Conservation (phyloP, 2,329 filamentous ascomycete species). For the Beauveria caledonica region DNA sequence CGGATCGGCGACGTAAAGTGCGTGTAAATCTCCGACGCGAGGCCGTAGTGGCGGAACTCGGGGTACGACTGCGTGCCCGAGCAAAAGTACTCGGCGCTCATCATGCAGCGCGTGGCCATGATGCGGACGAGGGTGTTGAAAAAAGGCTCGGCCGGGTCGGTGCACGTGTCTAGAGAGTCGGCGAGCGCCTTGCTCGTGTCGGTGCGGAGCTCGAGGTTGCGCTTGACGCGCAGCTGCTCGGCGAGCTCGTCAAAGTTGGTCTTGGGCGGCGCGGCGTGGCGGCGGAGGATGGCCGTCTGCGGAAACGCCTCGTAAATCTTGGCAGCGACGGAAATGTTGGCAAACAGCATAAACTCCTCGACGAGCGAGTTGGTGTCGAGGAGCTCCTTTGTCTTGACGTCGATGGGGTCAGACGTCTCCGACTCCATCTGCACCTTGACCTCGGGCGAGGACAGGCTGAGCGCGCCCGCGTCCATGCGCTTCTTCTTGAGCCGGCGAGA, state of each 20-base stretch:
- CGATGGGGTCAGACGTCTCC: slow-evolving; percentile 90
- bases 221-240: slow-evolving; percentile 84
- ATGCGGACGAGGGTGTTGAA: slow-evolving; percentile 98
- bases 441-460: slow-evolving; percentile 96
- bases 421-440: slow-evolving; percentile 93
- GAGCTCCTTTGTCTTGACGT: slow-evolving; percentile 90
- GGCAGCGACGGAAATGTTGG: slow-evolving; percentile 87
- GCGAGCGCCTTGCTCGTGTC: slow-evolving; percentile 91
- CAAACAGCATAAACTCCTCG: slow-evolving; percentile 98
- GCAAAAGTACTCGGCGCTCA: slow-evolving; percentile 97
- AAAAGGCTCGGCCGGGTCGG: slow-evolving; percentile 75
- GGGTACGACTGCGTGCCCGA: slow-evolving; percentile 86
- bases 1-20: slow-evolving; percentile 98
- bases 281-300: slow-evolving; percentile 86
- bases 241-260: slow-evolving; percentile 93
- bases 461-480: slow-evolving; percentile 88
- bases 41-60: slow-evolving; percentile 94
- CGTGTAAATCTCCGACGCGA: slow-evolving; percentile 95
- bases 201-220: slow-evolving; percentile 67
- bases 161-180: slow-evolving; percentile 79
- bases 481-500: slow-evolving; percentile 92
- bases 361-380: slow-evolving; percentile 96
- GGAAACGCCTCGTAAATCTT: slow-evolving; percentile 90
- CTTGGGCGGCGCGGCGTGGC: slow-evolving; percentile 85
- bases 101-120: slow-evolving; percentile 98